Percentiles rank a stretch among this genome's conserved stretches.
These are phyloP conservation scores for Peronospora farinosa DNA, from an alignment of 352 stramenopile genomes.

Conservation along the genomic window DNA sequence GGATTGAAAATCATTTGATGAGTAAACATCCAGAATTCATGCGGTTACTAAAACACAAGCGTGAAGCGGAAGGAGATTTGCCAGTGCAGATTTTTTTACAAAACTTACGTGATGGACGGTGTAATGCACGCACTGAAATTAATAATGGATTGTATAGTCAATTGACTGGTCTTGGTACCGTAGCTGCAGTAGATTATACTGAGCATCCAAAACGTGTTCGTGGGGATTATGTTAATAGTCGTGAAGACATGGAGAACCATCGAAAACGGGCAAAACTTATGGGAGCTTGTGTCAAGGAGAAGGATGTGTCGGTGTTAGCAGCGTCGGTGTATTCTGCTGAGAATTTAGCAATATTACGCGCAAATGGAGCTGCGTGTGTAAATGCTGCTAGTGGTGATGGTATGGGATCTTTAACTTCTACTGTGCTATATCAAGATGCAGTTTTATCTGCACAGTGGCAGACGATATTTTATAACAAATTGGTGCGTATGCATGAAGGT, in stretches of 20 bases:
- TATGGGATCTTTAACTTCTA: constrained; percentile 10
- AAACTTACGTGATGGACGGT: constrained; percentile 61
- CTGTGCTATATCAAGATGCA: constrained; percentile 25
- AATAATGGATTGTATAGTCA: constrained; percentile 53
- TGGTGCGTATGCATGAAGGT: constrained; percentile 28
- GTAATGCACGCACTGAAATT: constrained; percentile 66
- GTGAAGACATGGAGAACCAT: constrained; percentile 18
- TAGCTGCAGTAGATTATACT: not conserved
- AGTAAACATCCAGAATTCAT: constrained; percentile 82
- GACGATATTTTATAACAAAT: constrained; percentile 43
- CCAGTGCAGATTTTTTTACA: constrained; percentile 74
- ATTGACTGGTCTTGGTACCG: constrained; percentile 10
- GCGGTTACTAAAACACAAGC: constrained; percentile 70
- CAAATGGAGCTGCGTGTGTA: constrained; percentile 8
- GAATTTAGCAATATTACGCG: constrained; percentile 12
- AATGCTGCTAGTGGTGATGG: constrained; percentile 5
- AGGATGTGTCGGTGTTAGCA: constrained; percentile 9
- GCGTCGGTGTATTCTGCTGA: constrained; percentile 22
- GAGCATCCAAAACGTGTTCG: constrained; percentile 30
- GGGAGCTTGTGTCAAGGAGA: not conserved
- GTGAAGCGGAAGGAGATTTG: constrained; percentile 60
- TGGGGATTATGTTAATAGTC: constrained; percentile 23
- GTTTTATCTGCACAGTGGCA: constrained; percentile 29
- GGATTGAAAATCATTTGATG: constrained; percentile 74
- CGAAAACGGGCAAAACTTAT: constrained; percentile 26